Evolutionary conservation across 768 basidiomycete species (phyloP), one percentile per base, ranked within the genome.

Genomic region (Podaxis mareebaensis): DNA sequence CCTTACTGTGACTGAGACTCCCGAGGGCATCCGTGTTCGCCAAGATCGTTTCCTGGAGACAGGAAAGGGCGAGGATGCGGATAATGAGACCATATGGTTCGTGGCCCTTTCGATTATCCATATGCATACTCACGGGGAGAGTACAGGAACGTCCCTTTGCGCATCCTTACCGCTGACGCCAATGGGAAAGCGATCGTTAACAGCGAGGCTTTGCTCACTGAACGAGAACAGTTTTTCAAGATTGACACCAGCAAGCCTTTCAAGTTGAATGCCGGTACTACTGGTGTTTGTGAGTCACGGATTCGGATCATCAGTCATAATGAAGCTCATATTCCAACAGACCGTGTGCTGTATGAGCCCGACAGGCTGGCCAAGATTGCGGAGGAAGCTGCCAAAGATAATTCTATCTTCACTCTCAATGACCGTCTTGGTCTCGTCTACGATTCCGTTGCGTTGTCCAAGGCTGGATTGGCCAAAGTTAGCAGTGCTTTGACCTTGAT

Each of bases 41-140:
- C 97, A 99, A 76, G 92, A 97, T 72, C 84, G 97, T 20, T 99
- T 97, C 83, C 79, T 99, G 53, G 90, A 93, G 71, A 91, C 89
- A 0, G 96, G 95, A 0, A 83, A 83, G 65, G 87, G 86, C 8
- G 85, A 88, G 69, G 84, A 85, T 10, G 85, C 92, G 71, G 92
- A 97, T 64, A 94, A 97, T 68, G 79, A 93, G 73, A 96, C 92
- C 1, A 81, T 93, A 63, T 98, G 96, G 96, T 90, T 65, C 15
- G 72, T 65, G 1, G 33, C 33, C 13, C 24, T 17, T 30, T 22
- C 53, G 40, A 12, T 24, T 33, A 56, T 60, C 20, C 26, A 24
- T 54, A 30, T 48, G 42, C 28, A 22, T 57, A 12, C 22, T 44
- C 60, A 48, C 1, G 46, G 68, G 24, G 60, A 57, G 51, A 8